Evolutionary conservation across 331 rosid species (phyloP).

Genomic region (Spiraea crenata): DNA sequence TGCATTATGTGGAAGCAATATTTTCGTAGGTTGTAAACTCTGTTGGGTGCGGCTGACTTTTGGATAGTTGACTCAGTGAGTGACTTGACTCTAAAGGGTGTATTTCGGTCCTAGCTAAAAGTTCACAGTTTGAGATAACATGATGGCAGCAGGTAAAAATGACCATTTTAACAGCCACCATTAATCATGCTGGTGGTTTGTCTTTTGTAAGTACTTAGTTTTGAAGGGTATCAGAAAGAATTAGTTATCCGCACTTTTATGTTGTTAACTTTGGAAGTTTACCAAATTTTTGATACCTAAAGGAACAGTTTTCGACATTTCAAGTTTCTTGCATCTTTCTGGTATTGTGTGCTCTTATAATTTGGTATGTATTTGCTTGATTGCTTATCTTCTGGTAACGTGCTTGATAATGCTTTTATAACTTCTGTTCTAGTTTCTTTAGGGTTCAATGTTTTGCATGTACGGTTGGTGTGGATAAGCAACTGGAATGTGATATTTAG

Average conservation of each 20-base stretch:
- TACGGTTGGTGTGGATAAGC: too few species aligned
- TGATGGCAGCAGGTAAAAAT: constrained; percentile 27
- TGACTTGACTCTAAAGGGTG: constrained; percentile 46
- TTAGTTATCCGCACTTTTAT: neutral
- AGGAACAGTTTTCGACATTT: neutral
- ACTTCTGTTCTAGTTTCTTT: too few species aligned
- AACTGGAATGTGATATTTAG: too few species aligned
- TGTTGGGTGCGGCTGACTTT: constrained; percentile 48
- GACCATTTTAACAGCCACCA: constrained; percentile 32
- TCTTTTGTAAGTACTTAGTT: constrained; percentile 7
- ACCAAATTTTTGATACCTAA: neutral
- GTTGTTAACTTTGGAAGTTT: neutral
- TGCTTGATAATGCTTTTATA: too few species aligned
- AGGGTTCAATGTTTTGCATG: too few species aligned
- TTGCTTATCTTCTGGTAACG: neutral
- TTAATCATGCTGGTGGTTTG: constrained; percentile 28
- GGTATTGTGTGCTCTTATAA: neutral
- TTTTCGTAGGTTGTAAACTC: constrained; percentile 55
- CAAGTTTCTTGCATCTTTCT: neutral
- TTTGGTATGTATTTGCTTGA: neutral
- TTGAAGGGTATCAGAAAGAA: constrained; percentile 9
- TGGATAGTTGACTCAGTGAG: constrained; percentile 33
- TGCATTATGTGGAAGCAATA: constrained; percentile 31
- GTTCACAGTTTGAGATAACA: constrained; percentile 31
- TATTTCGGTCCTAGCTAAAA: constrained; percentile 25